Evolutionary conservation across 169 alveolate species (phyloP), one percentile per base, ranked within the genome.

Genomic region (Perkinsus chesapeaki): DNA sequence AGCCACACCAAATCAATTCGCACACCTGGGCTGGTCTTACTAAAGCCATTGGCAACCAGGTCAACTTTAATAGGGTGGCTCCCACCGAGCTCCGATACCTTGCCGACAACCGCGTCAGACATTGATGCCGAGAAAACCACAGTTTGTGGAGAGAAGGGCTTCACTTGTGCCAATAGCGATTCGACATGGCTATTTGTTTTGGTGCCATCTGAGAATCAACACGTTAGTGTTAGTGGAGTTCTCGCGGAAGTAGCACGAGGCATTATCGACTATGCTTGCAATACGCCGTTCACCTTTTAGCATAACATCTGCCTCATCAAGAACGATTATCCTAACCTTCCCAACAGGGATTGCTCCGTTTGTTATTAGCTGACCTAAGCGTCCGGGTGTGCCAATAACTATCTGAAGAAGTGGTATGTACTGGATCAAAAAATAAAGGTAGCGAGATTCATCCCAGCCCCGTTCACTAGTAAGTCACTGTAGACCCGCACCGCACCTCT

Each of bases 301-400:
- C 39, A 91, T 5, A 5, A 37, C 92, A 38, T 91, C 92, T 0
- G 92, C 92, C 23, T 91, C 92, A 19, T 91, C 92, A 27, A 91
- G 36, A 0, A 91, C 48, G 5, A 91, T 37, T 39, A 91, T 39
- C 47, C 48, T 0, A 23, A 38, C 16, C 16, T 5, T 37, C 72
- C 72, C 39, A 34, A 39, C 60, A 3, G 47, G 48, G n/a, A 91
- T 27, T 3, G 48, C 60, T 16, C 60, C 60, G 72, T 91, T 91
- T 20, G 39, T 91, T 36, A 91, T 5, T 38, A 91, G 39, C 72
- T 38, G 60, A 0, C 1, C 60, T 23, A 39, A 23, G n/a, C 92
- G 39, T 0, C 92, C 92, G 7, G 92, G 92, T 5, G 92, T 91
- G 27, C 92, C 92, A 19, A 91, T 39, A 31, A 91, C 92, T 1